These are phyloP conservation scores for Extremus antarcticus DNA, from an alignment of 495 filamentous ascomycete species.

Conservation along the genomic window DNA sequence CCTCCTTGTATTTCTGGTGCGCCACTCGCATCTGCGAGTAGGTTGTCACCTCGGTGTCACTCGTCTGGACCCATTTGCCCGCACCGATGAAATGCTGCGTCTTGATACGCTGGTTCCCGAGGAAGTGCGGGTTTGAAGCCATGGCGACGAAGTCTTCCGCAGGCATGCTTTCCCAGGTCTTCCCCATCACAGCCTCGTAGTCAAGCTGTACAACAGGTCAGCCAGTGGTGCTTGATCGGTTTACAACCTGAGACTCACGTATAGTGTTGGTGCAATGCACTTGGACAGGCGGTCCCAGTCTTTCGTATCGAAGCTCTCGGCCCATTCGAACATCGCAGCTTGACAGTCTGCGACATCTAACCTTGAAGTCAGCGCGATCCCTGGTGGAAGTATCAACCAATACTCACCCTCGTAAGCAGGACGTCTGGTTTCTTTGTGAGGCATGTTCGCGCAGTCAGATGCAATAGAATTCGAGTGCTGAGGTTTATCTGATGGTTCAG, in stretches of 20 bases:
- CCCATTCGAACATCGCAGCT: slow-evolving; percentile 58
- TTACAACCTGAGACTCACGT: too few relatives aligned
- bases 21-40: slow-evolving; percentile 70
- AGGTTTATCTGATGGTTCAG: too few relatives aligned
- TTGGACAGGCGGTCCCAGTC: slow-evolving; percentile 62
- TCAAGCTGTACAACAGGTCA: too few relatives aligned
- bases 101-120: slow-evolving; percentile 58
- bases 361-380: too few relatives aligned
- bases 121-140: slow-evolving; percentile 51
- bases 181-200: slow-evolving; percentile 63
- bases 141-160: slow-evolving; percentile 62
- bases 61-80: slow-evolving; percentile 58
- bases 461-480: too few relatives aligned
- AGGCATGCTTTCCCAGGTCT: slow-evolving; percentile 58
- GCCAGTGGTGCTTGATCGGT: too few relatives aligned
- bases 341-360: slow-evolving; percentile 29
- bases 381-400: too few relatives aligned
- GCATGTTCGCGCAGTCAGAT: too few relatives aligned
- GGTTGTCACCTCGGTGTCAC: slow-evolving; percentile 55
- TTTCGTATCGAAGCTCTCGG: slow-evolving; percentile 71
- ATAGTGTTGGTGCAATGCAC: slow-evolving; percentile 61
- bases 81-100: slow-evolving; percentile 70
- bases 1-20: slow-evolving; percentile 55
- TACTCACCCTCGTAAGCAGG: neutral
- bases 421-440: neutral